Conservation (phyloP, 768 basidiomycete genomes). For the Lactarius quietus region DNA sequence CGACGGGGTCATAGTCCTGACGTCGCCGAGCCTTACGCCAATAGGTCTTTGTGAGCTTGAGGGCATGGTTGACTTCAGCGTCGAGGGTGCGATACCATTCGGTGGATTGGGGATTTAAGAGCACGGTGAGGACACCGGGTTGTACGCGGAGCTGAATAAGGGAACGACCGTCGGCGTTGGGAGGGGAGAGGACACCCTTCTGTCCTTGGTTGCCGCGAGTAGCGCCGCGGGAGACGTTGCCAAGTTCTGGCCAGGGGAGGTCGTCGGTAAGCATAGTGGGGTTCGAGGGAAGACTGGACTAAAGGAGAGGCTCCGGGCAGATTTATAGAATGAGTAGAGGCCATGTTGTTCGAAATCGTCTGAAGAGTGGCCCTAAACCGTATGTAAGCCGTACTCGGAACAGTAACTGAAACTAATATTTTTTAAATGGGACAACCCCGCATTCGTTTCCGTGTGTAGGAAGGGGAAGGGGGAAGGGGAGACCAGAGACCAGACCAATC, state of each 20-base stretch:
- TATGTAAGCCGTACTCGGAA: conserved; percentile 11
- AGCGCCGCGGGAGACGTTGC: conserved; percentile 80
- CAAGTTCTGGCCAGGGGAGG: conserved; percentile 82
- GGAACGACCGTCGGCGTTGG: conserved; percentile 73
- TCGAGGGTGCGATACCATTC: conserved; percentile 83
- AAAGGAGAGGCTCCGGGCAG: conserved; percentile 1
- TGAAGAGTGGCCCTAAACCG: neutral
- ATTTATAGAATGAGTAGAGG: conserved; percentile 17
- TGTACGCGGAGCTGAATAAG: conserved; percentile 79
- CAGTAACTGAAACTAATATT: neutral
- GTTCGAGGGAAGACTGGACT: conserved; percentile 15
- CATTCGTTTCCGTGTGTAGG: neutral
- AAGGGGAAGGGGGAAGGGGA: neutral
- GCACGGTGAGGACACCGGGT: conserved; percentile 75
- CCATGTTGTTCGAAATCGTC: neutral
- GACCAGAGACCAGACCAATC: neutral
- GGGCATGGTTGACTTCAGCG: conserved; percentile 71
- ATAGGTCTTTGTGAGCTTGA: conserved; percentile 82
- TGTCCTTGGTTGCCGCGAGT: conserved; percentile 85
- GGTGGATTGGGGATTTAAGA: conserved; percentile 68
- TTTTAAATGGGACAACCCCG: neutral
- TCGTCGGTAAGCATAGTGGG: conserved; percentile 56
- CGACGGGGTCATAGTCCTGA: conserved; percentile 80
- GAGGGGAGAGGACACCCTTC: conserved; percentile 69
- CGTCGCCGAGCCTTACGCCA: conserved; percentile 75